Evolutionary conservation across 805 yeast genomes (phyloP), one percentile per base, ranked within the genome.

Genomic region (Saturnispora bothae): DNA sequence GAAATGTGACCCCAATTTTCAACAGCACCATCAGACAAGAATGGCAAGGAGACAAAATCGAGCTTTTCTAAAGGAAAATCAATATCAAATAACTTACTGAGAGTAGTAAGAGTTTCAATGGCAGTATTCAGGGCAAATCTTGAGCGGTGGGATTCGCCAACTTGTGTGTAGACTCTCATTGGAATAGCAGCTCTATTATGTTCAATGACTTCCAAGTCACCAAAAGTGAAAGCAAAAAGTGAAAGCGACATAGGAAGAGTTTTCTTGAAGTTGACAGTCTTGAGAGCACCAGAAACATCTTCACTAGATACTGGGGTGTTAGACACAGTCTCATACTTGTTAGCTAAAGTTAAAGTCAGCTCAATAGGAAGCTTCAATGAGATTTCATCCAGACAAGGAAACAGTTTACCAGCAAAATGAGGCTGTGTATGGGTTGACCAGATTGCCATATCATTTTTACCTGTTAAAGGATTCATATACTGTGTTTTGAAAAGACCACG

Each of bases 361-460:
- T 66, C 53, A 41, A 76, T 64, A 1, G 70, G 63, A 4, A 74
- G 65, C 50, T 78, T 80, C 23, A 59, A 54, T n/a, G 61, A 48
- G 5, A 76, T 65, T 48, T 80, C 86, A 53, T 82, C 92, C 10
- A 81, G 50, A 48, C 80, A 72, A 3, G 94, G 94, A 49, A 76
- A 76, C 10, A 82, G 68, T 34, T 52, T 50, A 46, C 79, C 64
- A 4, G 85, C 78, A 45, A 68, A 77, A 14, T 66, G 64, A 0
- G 92, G 86, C 52, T 81, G 88, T 31, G 75, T 66, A 50, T 83
- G 92, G 2, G 92, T 78, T 0, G 86, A 76, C 23, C 81, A 51
- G 10, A 80, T 59, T 41, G 59, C 67, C 43, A 71, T 68, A 42
- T 71, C 66, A 1, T 77, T 59, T 17, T 53, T 60, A 5, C 77